Evolutionary conservation across 2,329 filamentous ascomycete species (phyloP).

Genomic region (Didymella keratinophila): DNA sequence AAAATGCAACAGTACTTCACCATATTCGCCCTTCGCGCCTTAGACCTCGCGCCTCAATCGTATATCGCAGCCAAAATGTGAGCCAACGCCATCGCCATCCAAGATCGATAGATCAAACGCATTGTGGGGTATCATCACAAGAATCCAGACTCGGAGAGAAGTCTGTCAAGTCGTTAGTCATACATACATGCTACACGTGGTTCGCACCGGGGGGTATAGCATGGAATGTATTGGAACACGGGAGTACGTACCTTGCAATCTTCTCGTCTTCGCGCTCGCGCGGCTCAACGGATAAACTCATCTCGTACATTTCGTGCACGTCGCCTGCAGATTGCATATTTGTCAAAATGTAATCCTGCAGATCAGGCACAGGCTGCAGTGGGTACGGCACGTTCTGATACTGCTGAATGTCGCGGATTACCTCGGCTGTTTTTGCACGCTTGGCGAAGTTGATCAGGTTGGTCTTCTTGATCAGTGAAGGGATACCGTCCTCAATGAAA

Average conservation of each 20-base stretch:
- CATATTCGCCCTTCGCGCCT: slow-evolving; percentile 13
- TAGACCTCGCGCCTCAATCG: slow-evolving; percentile 11
- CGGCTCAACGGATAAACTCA: slow-evolving; percentile 91
- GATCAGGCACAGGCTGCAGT: slow-evolving; percentile 84
- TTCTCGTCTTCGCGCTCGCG: slow-evolving; percentile 98
- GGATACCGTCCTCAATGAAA: slow-evolving; percentile 98
- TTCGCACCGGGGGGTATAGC: slow-evolving; percentile 14
- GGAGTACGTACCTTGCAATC: slow-evolving; percentile 82
- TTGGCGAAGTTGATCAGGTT: slow-evolving; percentile 99
- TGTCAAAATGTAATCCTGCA: slow-evolving; percentile 95
- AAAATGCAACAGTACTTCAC: slow-evolving; percentile 15
- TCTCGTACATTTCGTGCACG: slow-evolving; percentile 99
- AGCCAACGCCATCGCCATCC: slow-evolving; percentile 23
- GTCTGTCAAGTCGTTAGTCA: slow-evolving; percentile 45
- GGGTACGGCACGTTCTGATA: slow-evolving; percentile 98
- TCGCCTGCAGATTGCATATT: slow-evolving; percentile 96
- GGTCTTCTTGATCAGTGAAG: slow-evolving; percentile 93
- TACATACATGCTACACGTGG: too few species aligned
- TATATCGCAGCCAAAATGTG: slow-evolving; percentile 17
- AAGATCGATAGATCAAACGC: slow-evolving; percentile 33
- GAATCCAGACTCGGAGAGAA: slow-evolving; percentile 64
- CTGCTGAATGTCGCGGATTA: slow-evolving; percentile 97
- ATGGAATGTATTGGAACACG: slow-evolving; percentile 19
- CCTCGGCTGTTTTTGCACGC: slow-evolving; percentile 95
- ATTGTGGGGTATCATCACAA: slow-evolving; percentile 56